These are phyloP conservation scores for Teunomyces pallodes DNA, from an alignment of 805 yeast genomes.

Conservation along the genomic window DNA sequence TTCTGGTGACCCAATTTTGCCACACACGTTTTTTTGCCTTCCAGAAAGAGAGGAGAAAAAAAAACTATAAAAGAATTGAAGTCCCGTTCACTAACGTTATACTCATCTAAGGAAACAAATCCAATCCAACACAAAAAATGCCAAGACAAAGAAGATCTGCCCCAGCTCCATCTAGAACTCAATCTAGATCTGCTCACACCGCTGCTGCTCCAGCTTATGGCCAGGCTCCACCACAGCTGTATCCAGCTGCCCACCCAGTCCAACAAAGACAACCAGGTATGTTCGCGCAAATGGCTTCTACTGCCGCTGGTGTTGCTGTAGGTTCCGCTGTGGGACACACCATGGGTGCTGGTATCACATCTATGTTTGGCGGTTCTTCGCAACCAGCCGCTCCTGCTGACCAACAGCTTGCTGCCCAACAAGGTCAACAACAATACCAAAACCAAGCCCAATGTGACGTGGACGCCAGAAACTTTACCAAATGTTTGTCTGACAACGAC, in stretches of 20 bases:
- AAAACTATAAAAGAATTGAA: constrained; percentile 2
- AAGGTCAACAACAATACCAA: constrained; percentile 33
- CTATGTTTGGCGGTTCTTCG: constrained; percentile 74
- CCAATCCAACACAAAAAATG: constrained; percentile 21
- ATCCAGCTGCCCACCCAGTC: constrained; percentile 49
- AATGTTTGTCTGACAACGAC: constrained; percentile 87
- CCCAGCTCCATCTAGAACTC: constrained; percentile 44
- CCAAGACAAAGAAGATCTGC: constrained; percentile 56
- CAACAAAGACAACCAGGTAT: constrained; percentile 69
- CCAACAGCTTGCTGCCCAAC: constrained; percentile 41
- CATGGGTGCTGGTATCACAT: constrained; percentile 88
- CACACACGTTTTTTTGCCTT: constrained; percentile 7
- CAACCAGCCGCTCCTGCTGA: constrained; percentile 47
- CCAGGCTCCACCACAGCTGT: constrained; percentile 15
- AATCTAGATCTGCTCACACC: constrained; percentile 71
- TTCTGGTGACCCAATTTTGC: constrained; percentile 1
- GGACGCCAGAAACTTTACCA: constrained; percentile 93
- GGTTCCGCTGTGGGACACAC: constrained; percentile 98
- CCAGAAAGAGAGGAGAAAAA: not conserved
- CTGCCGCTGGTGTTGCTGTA: constrained; percentile 99
- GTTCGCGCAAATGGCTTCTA: constrained; percentile 95
- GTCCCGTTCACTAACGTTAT: not conserved
- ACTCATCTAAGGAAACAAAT: not conserved
- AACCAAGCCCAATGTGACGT: constrained; percentile 68
- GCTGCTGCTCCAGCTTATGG: constrained; percentile 53